Percentiles rank a stretch among this genome's conserved stretches.
Evolutionary conservation across 1,139 yeast species (phyloP).

Genomic region (Ashbya aceris): DNA sequence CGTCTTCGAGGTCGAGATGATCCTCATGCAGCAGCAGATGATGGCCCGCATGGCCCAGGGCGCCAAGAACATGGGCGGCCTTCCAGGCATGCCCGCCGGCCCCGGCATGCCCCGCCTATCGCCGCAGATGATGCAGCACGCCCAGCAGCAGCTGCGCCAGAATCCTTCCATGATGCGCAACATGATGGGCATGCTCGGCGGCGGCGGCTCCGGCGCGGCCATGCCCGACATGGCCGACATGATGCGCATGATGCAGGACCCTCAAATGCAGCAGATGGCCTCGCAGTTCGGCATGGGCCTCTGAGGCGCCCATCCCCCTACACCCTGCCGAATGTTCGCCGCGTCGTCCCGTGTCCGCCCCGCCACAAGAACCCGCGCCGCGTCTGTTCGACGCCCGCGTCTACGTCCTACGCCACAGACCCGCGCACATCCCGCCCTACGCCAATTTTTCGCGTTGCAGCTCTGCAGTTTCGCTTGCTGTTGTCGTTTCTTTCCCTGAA

Average conservation of each 20-base stretch:
- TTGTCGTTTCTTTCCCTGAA: not conserved
- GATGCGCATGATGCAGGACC: slow-evolving; percentile 59
- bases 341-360: too few relatives aligned
- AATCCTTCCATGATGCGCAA: slow-evolving; percentile 62
- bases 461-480: not conserved
- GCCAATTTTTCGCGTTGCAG: not conserved
- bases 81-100: slow-evolving; percentile 31
- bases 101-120: slow-evolving; percentile 33
- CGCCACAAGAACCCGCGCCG: too few relatives aligned
- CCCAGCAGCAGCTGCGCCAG: slow-evolving; percentile 48
- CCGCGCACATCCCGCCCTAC: too few relatives aligned
- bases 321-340: too few relatives aligned
- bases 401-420: too few relatives aligned
- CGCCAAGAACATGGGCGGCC: slow-evolving; percentile 33
- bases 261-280: slow-evolving; percentile 74
- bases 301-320: slow-evolving; percentile 1
- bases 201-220: slow-evolving; percentile 31
- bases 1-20: slow-evolving; percentile 89
- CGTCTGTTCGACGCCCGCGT: too few relatives aligned
- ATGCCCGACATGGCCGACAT: slow-evolving; percentile 42
- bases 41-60: slow-evolving; percentile 90
- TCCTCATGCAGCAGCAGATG: slow-evolving; percentile 83
- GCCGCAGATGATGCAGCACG: slow-evolving; percentile 33
- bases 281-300: slow-evolving; percentile 45
- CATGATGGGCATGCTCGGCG: slow-evolving; percentile 44